Evolutionary conservation across 805 yeast species (phyloP), one percentile per base, ranked within the genome.

Genomic region (Sugiyamaella smithiae): DNA sequence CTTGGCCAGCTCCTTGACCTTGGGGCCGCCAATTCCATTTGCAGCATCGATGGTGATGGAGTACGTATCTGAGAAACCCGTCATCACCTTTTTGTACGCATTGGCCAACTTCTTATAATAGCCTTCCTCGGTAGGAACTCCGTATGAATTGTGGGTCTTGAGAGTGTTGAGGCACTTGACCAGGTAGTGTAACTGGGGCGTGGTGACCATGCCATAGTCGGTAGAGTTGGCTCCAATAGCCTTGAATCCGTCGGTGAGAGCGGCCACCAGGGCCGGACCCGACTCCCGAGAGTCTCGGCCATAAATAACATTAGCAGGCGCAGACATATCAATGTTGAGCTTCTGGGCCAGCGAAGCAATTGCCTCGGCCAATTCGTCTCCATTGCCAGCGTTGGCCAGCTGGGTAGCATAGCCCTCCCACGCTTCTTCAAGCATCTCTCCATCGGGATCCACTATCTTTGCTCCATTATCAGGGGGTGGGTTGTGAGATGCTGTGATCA

Each of bases 401-500:
- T 67, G 61, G 1, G 97, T 87, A 12, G 96, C 96, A 53, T 80
- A 70, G 0, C 73, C 68, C 63, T 93, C 99, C 99, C 99, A 93
- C 5, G 73, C 59, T 46, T 81, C 80, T 49, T 79, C 84, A 57
- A 90, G 75, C 97, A 90, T 90, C 54, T 85, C 88, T 22, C 98
- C 97, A 63, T 76, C 59, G 38, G 98, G 97, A 57, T 91, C 98
- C 20, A 91, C 88, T n/a, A 93, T 74, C 67, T 91, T 91, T 44
- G 88, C 91, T 24, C 97, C 97, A 59, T 88, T 88, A 64, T 90
- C 97, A 36, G 73, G 72, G 0, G 97, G 96, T 0, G 97, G 97
- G 60, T 89, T 89, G 66, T 89, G 97, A 0, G 95, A 85, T 0
- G 97, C 97, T 1, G 97, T 93, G 61, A 93, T 83, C 97, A 93